Evolutionary conservation across 192 early-diverging fungal species (phyloP), one percentile per base, ranked within the genome.

Genomic region (Allomyces javanicus): DNA sequence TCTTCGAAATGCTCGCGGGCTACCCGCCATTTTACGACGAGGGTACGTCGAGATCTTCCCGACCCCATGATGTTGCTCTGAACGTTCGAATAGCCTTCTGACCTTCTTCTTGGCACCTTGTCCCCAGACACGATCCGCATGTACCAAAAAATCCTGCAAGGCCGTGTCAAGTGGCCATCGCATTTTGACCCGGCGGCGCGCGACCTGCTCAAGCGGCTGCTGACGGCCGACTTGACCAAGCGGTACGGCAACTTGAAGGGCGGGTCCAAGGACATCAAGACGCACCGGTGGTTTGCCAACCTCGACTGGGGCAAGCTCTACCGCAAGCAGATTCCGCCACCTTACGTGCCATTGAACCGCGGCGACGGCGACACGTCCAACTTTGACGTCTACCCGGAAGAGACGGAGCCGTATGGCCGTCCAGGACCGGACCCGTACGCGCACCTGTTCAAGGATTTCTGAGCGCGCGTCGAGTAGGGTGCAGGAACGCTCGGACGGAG

Each of bases 191-290:
- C 81, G 0, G 69, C 81, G 19, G 86, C 87, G 58, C 89, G 89
- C 68, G 85, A 88, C 71, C 72, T 90, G 43, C 70, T 90, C 63
- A 85, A 87, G 63, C 74, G 82, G 4, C 68, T 90, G 19, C 70
- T 90, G 65, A 83, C 86, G 1, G 64, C 86, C 10, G 89, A 89
- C 68, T 67, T 89, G 44, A 83, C 89, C 11, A 86, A 88, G 67
- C 84, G 89, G 25, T 89, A 80, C 72, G 89, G 87, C 62, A 90
- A 90, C 69, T 73, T 90, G 71, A 71, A 80, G 62, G 82, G 81
- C 62, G 89, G 89, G 1, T 81, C 81, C 43, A 75, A 74, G 40
- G 88, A 86, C 43, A 87, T 89, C 63, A 77, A 81, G 62, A 70
- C 74, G 61, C 85, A 86, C 65, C 70, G 74, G 6, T 90, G 84